Conservation (phyloP, 2,329 filamentous ascomycete genomes). For the Taxawa tesnikishii region DNA sequence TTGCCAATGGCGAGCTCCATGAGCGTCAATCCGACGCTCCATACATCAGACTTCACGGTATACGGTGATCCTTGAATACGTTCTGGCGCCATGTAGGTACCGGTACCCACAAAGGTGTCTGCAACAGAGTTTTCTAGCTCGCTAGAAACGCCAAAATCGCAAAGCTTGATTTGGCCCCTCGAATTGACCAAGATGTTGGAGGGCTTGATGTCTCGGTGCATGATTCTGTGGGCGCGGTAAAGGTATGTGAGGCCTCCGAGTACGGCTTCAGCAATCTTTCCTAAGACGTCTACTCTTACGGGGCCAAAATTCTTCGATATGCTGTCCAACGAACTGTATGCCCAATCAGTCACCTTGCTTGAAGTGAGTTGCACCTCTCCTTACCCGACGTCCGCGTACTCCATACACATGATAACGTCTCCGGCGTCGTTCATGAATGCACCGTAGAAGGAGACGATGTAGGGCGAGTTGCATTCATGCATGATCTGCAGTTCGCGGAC, state of each 20-base stretch:
- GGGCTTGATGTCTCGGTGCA: constrained; percentile 98
- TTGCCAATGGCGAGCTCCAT: constrained; percentile 98
- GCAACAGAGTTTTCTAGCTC: constrained; percentile 97
- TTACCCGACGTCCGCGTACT: constrained; percentile 98
- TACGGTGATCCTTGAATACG: constrained; percentile 95
- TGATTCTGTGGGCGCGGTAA: constrained; percentile 90
- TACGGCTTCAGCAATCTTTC: constrained; percentile 94
- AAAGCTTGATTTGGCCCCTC: constrained; percentile 86
- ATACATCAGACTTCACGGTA: constrained; percentile 96
- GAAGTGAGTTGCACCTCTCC: constrained; percentile 20
- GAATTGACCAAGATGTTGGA: constrained; percentile 97
- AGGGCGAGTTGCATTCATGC: constrained; percentile 92
- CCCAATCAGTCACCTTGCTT: neutral
- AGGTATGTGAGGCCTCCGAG: constrained; percentile 89
- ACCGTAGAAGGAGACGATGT: constrained; percentile 96
- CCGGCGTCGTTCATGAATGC: constrained; percentile 94
- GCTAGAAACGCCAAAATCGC: constrained; percentile 97
- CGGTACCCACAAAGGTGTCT: constrained; percentile 95
- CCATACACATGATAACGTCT: constrained; percentile 99
- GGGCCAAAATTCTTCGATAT: constrained; percentile 93
- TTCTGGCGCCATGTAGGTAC: constrained; percentile 98
- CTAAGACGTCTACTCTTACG: constrained; percentile 87
- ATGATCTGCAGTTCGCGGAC: constrained; percentile 96
- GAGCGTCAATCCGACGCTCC: constrained; percentile 89
- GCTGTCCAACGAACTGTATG: constrained; percentile 68